Percentiles rank a stretch among this genome's conserved stretches.
Conservation (phyloP, 352 stramenopile species). For the Pythium vanterpoolii region DNA sequence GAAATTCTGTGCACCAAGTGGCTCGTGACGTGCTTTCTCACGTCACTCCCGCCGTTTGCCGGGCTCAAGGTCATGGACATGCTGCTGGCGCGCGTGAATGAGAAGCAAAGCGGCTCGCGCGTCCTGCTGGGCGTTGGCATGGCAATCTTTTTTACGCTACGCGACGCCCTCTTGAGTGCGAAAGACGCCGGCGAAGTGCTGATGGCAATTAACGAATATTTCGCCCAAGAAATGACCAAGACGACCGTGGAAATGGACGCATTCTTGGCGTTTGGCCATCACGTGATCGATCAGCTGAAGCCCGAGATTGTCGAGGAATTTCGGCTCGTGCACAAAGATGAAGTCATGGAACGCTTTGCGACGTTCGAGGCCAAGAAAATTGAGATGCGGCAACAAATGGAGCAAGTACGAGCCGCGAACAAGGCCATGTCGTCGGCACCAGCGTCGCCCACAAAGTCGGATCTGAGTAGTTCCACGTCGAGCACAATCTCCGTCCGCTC, state of each 20-base stretch:
- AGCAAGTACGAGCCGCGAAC: conserved; percentile 35
- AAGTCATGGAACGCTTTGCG: conserved; percentile 78
- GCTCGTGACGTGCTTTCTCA: conserved; percentile 86
- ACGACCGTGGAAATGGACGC: conserved; percentile 65
- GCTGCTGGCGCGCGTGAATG: conserved; percentile 54
- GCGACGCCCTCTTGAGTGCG: conserved; percentile 49
- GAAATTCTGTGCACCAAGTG: conserved; percentile 87
- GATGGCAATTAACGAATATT: conserved; percentile 77
- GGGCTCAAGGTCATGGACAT: conserved; percentile 81
- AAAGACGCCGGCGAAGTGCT: conserved; percentile 80
- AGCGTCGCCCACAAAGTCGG: conserved; percentile 51
- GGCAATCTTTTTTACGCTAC: conserved; percentile 73
- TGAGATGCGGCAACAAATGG: conserved; percentile 79
- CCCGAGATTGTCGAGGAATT: conserved; percentile 72
- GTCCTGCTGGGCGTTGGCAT: conserved; percentile 73
- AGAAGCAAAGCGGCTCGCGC: conserved; percentile 64
- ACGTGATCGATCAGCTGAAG: conserved; percentile 69
- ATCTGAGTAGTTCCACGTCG: conserved; percentile 43
- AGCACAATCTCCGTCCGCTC: conserved; percentile 16
- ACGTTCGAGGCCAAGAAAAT: conserved; percentile 84
- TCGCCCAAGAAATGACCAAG: conserved; percentile 65
- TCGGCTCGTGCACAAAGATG: conserved; percentile 70
- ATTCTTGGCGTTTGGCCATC: conserved; percentile 59
- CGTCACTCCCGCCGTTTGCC: conserved; percentile 61
- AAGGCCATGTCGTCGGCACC: conserved; percentile 28